Evolutionary conservation across 768 basidiomycete genomes (phyloP).

Genomic region (Lactifluus pinguis): DNA sequence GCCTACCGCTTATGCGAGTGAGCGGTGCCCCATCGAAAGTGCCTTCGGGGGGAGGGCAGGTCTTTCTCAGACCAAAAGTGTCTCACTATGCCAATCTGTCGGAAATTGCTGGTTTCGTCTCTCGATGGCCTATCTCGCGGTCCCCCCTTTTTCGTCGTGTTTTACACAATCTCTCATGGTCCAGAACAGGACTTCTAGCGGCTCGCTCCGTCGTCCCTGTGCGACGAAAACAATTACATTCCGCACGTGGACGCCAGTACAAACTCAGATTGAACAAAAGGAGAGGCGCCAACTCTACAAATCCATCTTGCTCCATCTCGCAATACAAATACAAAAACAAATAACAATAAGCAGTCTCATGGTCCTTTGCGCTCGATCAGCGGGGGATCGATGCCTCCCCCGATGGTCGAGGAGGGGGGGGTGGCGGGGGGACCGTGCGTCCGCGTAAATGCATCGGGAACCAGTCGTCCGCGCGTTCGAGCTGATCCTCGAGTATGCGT

Average conservation of each 20-base stretch:
- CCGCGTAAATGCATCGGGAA: constrained; percentile 9
- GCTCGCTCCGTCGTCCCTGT: neutral
- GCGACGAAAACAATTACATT: constrained; percentile 7
- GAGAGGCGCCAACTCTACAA: constrained; percentile 9
- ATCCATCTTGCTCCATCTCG: neutral
- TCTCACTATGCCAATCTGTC: neutral
- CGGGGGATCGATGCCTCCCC: neutral
- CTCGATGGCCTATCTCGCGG: neutral
- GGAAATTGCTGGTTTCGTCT: neutral
- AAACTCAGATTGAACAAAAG: constrained; percentile 16
- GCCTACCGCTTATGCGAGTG: neutral
- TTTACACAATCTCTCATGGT: neutral
- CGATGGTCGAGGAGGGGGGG: neutral
- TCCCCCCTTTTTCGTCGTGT: neutral
- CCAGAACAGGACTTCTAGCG: neutral
- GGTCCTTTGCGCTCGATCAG: neutral
- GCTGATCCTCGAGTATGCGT: constrained; percentile 3
- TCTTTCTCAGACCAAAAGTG: neutral
- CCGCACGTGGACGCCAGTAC: constrained; percentile 8
- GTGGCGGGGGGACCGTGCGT: neutral
- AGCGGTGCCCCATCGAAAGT: too few relatives aligned
- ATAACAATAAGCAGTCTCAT: constrained; percentile 14
- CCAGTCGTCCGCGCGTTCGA: constrained; percentile 8
- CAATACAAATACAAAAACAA: neutral
- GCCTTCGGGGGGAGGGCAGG: neutral